Conservation (phyloP, 805 yeast species). For the Kodamaea hsintzibuensis region DNA sequence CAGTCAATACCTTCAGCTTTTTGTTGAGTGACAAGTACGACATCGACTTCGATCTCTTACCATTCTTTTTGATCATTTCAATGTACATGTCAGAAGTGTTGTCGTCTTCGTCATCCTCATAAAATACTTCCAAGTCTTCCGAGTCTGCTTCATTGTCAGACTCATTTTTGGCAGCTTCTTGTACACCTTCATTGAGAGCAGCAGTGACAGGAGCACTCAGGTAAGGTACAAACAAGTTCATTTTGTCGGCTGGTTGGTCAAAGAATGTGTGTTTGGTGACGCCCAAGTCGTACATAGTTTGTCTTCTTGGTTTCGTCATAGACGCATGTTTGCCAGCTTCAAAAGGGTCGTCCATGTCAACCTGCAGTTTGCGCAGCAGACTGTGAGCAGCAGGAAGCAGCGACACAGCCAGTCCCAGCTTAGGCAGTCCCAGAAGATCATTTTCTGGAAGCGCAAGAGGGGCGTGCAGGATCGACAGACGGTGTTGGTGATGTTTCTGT, state of each 20-base stretch:
- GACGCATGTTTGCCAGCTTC: conserved; percentile 38
- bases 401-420: conserved; percentile 7
- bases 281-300: conserved; percentile 55
- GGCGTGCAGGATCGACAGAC: conserved; percentile 24
- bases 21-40: conserved; percentile 53
- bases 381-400: conserved; percentile 7
- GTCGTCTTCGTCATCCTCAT: conserved; percentile 36
- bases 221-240: conserved; percentile 62
- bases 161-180: conserved; percentile 17
- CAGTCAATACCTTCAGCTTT: conserved; percentile 56
- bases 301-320: conserved; percentile 46
- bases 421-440: conserved; percentile 9
- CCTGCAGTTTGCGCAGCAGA: conserved; percentile 9
- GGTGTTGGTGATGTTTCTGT: conserved; percentile 19
- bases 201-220: conserved; percentile 80
- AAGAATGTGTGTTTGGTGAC: conserved; percentile 43
- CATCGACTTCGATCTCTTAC: conserved; percentile 66
- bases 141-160: conserved; percentile 42
- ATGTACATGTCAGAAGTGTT: conserved; percentile 33
- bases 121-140: conserved; percentile 47
- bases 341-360: conserved; percentile 26
- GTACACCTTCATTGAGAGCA: conserved; percentile 40
- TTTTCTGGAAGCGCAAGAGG: neutral
- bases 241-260: conserved; percentile 40
- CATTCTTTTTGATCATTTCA: conserved; percentile 44